Conservation (phyloP, 2,329 filamentous ascomycete genomes). For the Botryotinia globosa region DNA sequence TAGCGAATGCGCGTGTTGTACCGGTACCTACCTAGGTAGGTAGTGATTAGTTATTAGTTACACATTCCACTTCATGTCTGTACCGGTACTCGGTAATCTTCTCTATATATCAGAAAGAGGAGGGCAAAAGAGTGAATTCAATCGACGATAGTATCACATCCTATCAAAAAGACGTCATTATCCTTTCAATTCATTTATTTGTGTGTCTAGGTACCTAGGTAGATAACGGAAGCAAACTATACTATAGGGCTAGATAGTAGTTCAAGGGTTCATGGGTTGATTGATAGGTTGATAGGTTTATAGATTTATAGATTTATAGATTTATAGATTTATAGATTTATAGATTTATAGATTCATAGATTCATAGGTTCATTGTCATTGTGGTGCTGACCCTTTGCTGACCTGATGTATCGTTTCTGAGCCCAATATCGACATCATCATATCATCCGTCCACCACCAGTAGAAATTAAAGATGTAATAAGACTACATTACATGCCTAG, state of each 20-base stretch:
- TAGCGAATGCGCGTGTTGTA: slow-evolving; percentile 1
- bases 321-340: not conserved
- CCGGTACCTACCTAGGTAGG: not conserved
- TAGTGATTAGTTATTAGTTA: not conserved
- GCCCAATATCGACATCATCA: not conserved
- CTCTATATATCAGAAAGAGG: not conserved
- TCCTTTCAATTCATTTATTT: not conserved
- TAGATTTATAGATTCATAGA: not conserved
- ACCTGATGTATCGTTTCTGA: not conserved
- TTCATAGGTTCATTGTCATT: not conserved
- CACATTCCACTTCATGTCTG: not conserved
- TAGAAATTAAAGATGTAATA: not conserved
- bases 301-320: not conserved
- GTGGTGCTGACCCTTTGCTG: not conserved
- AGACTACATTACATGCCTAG: no score
- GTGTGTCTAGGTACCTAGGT: not conserved
- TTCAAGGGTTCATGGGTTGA: not conserved
- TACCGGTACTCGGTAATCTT: not conserved
- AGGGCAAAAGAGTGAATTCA: not conserved
- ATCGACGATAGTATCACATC: not conserved
- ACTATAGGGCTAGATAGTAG: not conserved
- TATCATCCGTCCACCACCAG: not conserved
- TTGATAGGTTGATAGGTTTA: not conserved
- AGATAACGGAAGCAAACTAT: not conserved
- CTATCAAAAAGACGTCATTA: not conserved